These are phyloP conservation scores for Tulasnella sp. DNA, from an alignment of 768 basidiomycete genomes.

Conservation along the genomic window DNA sequence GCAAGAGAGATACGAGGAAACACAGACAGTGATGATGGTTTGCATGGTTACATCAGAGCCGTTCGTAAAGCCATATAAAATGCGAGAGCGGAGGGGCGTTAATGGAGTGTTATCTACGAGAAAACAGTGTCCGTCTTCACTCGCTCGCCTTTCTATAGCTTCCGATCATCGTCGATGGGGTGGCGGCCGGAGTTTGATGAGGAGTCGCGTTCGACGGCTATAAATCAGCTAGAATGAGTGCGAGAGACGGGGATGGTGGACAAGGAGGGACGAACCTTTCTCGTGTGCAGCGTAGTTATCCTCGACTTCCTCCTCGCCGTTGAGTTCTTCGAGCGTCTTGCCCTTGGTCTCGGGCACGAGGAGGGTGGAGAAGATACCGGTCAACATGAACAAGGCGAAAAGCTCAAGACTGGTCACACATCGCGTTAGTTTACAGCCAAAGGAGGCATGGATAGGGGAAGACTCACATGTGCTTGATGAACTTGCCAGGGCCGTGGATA, in stretches of 20 bases:
- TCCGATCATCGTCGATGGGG: no score
- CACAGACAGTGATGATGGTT: no score
- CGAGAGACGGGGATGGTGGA: not conserved
- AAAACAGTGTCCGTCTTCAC: no score
- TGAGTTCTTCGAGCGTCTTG: constrained; percentile 24
- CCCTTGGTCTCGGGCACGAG: constrained; percentile 65
- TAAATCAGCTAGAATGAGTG: not conserved
- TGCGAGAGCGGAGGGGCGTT: no score
- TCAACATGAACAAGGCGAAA: constrained; percentile 78
- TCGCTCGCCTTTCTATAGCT: no score
- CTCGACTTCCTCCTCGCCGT: constrained; percentile 14
- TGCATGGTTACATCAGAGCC: no score
- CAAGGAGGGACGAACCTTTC: not conserved
- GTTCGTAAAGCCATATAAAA: no score
- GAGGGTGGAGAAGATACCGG: constrained; percentile 68
- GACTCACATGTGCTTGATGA: constrained; percentile 57
- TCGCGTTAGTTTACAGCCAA: constrained; percentile 28
- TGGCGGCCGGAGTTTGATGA: no score
- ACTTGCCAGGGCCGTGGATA: constrained; percentile 43
- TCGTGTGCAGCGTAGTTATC: constrained; percentile 22
- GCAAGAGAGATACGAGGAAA: no score
- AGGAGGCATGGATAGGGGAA: constrained; percentile 61
- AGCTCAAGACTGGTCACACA: constrained; percentile 41
- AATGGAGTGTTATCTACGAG: no score
- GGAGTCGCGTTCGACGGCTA: no score